Percentiles rank a stretch among this genome's conserved stretches.
These are phyloP conservation scores for Alisma plantagoaquatica DNA, from an alignment of 106 monocot genomes.

Conservation along the genomic window DNA sequence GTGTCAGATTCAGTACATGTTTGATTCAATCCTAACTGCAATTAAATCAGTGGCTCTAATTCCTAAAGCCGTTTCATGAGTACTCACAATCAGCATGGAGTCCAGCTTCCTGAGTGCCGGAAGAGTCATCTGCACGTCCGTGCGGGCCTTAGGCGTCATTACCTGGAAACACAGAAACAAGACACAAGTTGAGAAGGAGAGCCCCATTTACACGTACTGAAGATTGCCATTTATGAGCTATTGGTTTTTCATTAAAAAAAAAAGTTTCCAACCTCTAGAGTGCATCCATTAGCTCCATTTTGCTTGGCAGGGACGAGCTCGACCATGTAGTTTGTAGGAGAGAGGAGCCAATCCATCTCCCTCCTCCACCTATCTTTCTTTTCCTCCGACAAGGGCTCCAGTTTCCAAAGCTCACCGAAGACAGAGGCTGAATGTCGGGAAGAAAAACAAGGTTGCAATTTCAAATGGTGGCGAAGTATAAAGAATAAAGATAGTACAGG, in stretches of 20 bases:
- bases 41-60: background rate
- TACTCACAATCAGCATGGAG: constrained; percentile 82
- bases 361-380: constrained; percentile 73
- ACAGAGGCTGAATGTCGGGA: constrained; percentile 41
- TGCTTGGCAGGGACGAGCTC: constrained; percentile 91
- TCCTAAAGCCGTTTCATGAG: too few species aligned
- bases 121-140: constrained; percentile 69
- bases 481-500: too few species aligned
- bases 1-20: too few species aligned
- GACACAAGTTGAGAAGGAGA: too few species aligned
- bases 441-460: background rate
- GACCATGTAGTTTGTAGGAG: constrained; percentile 85
- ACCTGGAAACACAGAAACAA: constrained; percentile 36
- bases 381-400: constrained; percentile 78
- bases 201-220: too few species aligned
- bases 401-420: constrained; percentile 88
- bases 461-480: background rate
- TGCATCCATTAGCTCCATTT: constrained; percentile 56
- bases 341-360: constrained; percentile 96
- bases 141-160: constrained; percentile 85
- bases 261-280: constrained; percentile 44
- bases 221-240: too few species aligned
- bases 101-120: constrained; percentile 96
- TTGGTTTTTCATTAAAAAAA: too few species aligned
- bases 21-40: too few species aligned